Evolutionary conservation across 192 early-diverging fungal species (phyloP).

Genomic region (Thamnidium elegans): DNA sequence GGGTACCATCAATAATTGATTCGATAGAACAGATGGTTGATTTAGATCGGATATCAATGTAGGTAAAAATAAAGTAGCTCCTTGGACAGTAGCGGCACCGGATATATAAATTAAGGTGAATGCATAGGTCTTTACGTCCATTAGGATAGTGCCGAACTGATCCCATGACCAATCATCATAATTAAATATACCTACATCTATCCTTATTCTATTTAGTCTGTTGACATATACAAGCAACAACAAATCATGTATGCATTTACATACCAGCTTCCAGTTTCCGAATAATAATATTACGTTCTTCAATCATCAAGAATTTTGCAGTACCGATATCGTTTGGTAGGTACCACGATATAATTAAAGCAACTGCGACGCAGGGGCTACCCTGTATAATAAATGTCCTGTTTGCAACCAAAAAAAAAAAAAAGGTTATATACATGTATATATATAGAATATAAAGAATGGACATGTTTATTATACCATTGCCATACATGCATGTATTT

Average conservation of each 20-base stretch:
- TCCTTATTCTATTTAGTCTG: neutral
- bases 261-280: slow-evolving; percentile 28
- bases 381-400: slow-evolving; percentile 59
- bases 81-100: too few relatives aligned
- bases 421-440: too few relatives aligned
- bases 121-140: too few relatives aligned
- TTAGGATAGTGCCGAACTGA: slow-evolving; percentile 1
- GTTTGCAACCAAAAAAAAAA: neutral
- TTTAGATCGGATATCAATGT: too few relatives aligned
- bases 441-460: neutral
- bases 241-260: neutral
- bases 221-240: neutral
- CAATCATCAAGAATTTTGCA: too few relatives aligned
- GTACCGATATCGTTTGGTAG: too few relatives aligned
- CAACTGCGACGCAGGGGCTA: slow-evolving; percentile 43
- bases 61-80: too few relatives aligned
- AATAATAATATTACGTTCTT: slow-evolving; percentile 34
- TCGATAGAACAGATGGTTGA: too few relatives aligned
- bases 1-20: too few relatives aligned
- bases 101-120: too few relatives aligned
- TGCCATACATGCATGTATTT: neutral
- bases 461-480: neutral
- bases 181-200: slow-evolving; percentile 7
- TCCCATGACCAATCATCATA: slow-evolving; percentile 18
- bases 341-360: slow-evolving; percentile 31